Conservation (phyloP, 805 yeast genomes). For the Zygotorulaspora danielsina region DNA sequence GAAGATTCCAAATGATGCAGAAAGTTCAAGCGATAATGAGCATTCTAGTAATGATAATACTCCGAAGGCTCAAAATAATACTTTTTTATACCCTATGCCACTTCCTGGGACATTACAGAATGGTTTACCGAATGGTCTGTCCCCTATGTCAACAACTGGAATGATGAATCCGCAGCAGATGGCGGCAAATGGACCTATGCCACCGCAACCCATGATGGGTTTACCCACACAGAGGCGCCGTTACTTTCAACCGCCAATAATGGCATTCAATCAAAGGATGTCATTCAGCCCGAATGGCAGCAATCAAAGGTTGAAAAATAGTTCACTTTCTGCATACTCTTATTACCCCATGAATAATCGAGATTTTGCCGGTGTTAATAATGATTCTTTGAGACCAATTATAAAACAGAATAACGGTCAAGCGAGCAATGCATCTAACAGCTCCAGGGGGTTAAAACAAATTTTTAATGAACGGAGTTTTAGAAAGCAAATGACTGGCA, state of each 20-base stretch:
- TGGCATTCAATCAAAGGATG: neutral
- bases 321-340: constrained; percentile 1
- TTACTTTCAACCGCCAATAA: constrained; percentile 10
- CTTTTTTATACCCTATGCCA: constrained; percentile 6
- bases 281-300: neutral
- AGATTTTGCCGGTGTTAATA: neutral
- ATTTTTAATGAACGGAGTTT: constrained; percentile 34
- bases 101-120: neutral
- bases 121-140: neutral
- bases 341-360: neutral
- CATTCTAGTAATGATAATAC: constrained; percentile 1
- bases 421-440: constrained; percentile 9
- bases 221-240: constrained; percentile 11
- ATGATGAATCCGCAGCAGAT: neutral
- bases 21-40: neutral
- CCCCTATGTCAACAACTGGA: neutral
- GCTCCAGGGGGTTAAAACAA: constrained; percentile 27
- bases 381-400: neutral
- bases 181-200: constrained; percentile 7
- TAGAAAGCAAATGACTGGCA: constrained; percentile 35
- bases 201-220: constrained; percentile 8
- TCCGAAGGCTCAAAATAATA: neutral
- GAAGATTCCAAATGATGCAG: neutral
- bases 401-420: neutral
- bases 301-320: neutral